Base-by-base conservation (phyloP, 495 filamentous ascomycete species). In the Neohortaea acidophila region DNA sequence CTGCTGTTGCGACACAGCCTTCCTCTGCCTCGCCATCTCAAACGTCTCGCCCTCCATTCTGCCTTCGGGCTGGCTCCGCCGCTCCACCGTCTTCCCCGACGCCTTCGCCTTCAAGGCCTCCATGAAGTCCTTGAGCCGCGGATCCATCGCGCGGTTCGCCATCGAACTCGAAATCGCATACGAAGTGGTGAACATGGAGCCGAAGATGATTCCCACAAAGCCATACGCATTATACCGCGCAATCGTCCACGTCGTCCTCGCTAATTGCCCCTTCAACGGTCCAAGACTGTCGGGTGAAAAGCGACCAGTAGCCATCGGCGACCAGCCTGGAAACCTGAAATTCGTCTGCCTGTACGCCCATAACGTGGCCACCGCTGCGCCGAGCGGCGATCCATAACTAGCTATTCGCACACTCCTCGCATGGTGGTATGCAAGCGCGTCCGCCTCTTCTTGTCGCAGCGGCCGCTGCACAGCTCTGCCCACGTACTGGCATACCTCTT, bases 241-340 rank as follows among this genome's bases (percentile, higher is more conserved):
- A 2, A 15, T 9, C 21, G 53, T 45, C 54, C 54, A 57, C n/a
- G 23, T 14, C 0, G 20, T 15, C 25, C 47, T 29, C 8, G 54
- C 54, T 12, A n/a, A 1, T 10, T 35, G 21, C 4, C 54, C 54
- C 17, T 28, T 39, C 6, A 55, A 30, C 2, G 36, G 33, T 7
- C 41, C 41, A 19, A 52, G 48, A 7, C 22, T 12, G 2, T 54
- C 42, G 8, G 34, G 35, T n/a, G 33, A 39, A 18, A 52, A 48
- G 24, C 26, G 38, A 7, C 47, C 47, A 22, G 42, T 43, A 21
- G 41, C 45, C 33, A 52, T 34, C 2, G 51, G 54, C 24, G 33
- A 22, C 31, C 27, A 52, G 22, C 45, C 15, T 25, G 54, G 54
- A 32, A 55, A 57, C 3, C 49, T 32, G 21, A 47, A 48, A 11